These are phyloP conservation scores for Cyphellophora attinorum DNA, from an alignment of 2,329 filamentous ascomycete species.

Conservation along the genomic window DNA sequence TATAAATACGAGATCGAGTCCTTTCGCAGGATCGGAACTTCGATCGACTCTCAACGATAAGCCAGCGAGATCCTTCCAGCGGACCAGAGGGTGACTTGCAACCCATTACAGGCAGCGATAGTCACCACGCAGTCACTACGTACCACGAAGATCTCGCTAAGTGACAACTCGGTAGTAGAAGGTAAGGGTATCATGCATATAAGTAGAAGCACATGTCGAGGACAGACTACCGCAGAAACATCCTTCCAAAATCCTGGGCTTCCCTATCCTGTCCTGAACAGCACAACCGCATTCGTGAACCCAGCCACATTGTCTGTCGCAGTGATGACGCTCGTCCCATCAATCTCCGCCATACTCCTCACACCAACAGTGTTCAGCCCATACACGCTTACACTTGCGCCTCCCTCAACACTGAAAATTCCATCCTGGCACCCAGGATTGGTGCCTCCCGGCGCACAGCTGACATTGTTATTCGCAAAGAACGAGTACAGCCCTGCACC, in stretches of 20 bases:
- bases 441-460: constrained; percentile 27
- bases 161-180: too few relatives aligned
- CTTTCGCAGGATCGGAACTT: too few relatives aligned
- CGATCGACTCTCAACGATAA: too few relatives aligned
- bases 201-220: too few relatives aligned
- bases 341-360: neutral
- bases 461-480: constrained; percentile 43
- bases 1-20: too few relatives aligned
- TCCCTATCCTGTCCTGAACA: constrained; percentile 3
- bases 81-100: too few relatives aligned
- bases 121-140: too few relatives aligned
- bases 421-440: constrained; percentile 36
- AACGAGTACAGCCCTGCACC: constrained; percentile 46
- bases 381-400: constrained; percentile 31
- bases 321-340: constrained; percentile 20
- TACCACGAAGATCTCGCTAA: too few relatives aligned
- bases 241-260: neutral
- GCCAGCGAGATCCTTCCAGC: too few relatives aligned
- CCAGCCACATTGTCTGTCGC: constrained; percentile 5
- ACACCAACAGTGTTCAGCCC: constrained; percentile 36
- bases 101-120: too few relatives aligned
- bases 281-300: constrained; percentile 6
- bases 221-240: too few relatives aligned
- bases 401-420: constrained; percentile 39
- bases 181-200: too few relatives aligned